Percentiles rank a stretch among this genome's conserved stretches.
Conservation (phyloP, 495 filamentous ascomycete species). For the Thermothielavioides terrestris region DNA sequence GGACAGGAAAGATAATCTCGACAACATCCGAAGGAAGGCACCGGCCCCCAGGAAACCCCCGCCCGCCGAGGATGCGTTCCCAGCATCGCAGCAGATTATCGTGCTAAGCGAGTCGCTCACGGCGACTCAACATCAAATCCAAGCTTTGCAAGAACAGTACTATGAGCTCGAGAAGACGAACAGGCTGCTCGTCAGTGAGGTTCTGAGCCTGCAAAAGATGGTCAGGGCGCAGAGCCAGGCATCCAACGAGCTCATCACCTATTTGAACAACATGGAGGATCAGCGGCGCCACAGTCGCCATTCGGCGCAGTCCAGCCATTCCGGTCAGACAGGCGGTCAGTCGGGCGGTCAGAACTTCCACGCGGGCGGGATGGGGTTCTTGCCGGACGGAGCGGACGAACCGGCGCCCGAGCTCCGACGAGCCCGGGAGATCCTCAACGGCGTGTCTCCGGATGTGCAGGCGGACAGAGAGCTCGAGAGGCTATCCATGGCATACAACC, state of each 20-base stretch:
- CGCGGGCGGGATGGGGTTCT: slow-evolving; percentile 21
- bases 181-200: slow-evolving; percentile 76
- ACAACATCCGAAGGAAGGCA: slow-evolving; percentile 94
- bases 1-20: slow-evolving; percentile 91
- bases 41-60: slow-evolving; percentile 79
- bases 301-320: slow-evolving; percentile 34
- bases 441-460: slow-evolving; percentile 70
- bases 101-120: slow-evolving; percentile 78
- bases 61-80: slow-evolving; percentile 60
- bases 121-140: slow-evolving; percentile 86
- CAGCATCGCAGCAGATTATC: slow-evolving; percentile 73
- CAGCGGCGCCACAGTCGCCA: slow-evolving; percentile 35
- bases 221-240: slow-evolving; percentile 62
- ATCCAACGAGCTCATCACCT: slow-evolving; percentile 42
- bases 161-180: slow-evolving; percentile 79
- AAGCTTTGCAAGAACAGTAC: slow-evolving; percentile 75
- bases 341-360: slow-evolving; percentile 29
- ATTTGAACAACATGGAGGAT: slow-evolving; percentile 40
- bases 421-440: slow-evolving; percentile 78
- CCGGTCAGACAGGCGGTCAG: slow-evolving; percentile 27
- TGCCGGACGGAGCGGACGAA: slow-evolving; percentile 49
- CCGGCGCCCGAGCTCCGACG: slow-evolving; percentile 77
- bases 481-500: slow-evolving; percentile 61
- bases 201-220: slow-evolving; percentile 80
- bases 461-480: slow-evolving; percentile 72